These are phyloP conservation scores for Boletus rex-veris DNA, from an alignment of 768 basidiomycete genomes.

Conservation along the genomic window DNA sequence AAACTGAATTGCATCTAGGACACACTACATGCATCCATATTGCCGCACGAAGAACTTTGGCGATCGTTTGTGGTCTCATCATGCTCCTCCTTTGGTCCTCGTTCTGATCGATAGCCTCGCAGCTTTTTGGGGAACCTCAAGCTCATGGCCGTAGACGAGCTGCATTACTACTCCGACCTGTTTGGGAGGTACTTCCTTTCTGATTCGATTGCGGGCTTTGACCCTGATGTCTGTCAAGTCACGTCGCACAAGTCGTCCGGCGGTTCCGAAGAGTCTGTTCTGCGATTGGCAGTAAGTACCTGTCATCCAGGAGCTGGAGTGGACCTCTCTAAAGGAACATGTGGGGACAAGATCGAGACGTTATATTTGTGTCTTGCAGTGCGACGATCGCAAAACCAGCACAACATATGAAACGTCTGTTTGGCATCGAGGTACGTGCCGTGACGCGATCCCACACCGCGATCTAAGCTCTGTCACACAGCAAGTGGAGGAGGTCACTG, in stretches of 20 bases:
- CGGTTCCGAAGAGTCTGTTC: constrained; percentile 72
- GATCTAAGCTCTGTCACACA: constrained; percentile 14
- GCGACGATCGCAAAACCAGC: constrained; percentile 80
- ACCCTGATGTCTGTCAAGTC: constrained; percentile 40
- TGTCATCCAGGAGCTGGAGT: neutral
- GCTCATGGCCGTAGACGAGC: constrained; percentile 78
- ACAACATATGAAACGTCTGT: constrained; percentile 72
- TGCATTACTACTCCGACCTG: constrained; percentile 81
- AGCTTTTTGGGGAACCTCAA: constrained; percentile 77
- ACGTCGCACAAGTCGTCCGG: constrained; percentile 76
- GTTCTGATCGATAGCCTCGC: constrained; percentile 1
- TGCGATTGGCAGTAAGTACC: constrained; percentile 67
- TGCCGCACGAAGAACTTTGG: constrained; percentile 85
- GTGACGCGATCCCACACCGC: neutral
- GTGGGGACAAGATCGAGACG: constrained; percentile 40
- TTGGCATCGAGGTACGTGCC: constrained; percentile 50
- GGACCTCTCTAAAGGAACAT: neutral
- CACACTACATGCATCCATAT: constrained; percentile 79
- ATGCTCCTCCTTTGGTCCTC: neutral
- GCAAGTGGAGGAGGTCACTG: constrained; percentile 63
- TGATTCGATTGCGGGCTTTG: neutral
- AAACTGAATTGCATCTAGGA: constrained; percentile 45
- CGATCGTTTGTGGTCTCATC: constrained; percentile 46
- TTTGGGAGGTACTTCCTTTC: constrained; percentile 61
- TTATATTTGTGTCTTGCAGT: constrained; percentile 79